A percentile compares a stretch with the other conserved stretches of the same genome.
phyloP scores from a whole-genome alignment of 495 filamentous ascomycete species.

The Daldinia decipiens region DNA sequence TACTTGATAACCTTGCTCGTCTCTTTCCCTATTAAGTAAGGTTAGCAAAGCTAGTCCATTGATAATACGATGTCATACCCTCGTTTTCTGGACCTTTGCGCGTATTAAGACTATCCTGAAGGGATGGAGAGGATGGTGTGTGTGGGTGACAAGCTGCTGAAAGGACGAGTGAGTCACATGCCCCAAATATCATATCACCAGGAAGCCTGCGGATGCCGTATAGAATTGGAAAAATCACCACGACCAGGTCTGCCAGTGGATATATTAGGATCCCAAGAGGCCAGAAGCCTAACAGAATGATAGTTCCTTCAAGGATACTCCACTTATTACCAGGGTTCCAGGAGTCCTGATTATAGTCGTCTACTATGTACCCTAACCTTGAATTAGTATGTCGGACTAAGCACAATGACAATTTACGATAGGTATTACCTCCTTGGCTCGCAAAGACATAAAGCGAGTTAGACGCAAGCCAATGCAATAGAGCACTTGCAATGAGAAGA shows the following conservation, averaged over 20 bases:
- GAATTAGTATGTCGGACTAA: not conserved
- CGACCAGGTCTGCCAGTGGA: not conserved
- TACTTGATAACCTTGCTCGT: not conserved
- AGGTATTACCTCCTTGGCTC: not conserved
- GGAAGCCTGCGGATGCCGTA: not conserved
- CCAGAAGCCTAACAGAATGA: constrained; percentile 1
- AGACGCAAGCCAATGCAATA: not conserved
- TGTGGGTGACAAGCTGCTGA: not conserved
- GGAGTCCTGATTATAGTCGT: not conserved
- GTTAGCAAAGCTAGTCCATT: too few relatives aligned
- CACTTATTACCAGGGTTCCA: not conserved
- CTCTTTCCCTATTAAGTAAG: not conserved
- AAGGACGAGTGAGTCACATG: not conserved
- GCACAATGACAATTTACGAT: not conserved
- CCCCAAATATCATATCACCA: not conserved
- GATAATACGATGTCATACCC: not conserved
- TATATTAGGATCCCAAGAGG: not conserved
- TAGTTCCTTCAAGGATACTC: not conserved
- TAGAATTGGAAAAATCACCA: not conserved
- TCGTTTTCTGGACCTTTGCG: not conserved
- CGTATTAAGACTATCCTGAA: not conserved
- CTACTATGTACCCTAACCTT: not conserved
- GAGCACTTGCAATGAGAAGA: not conserved
- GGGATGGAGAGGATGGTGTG: not conserved
- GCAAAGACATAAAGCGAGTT: not conserved